Conservation (phyloP, 495 filamentous ascomycete genomes). For the Talaromyces proteolyticus region DNA sequence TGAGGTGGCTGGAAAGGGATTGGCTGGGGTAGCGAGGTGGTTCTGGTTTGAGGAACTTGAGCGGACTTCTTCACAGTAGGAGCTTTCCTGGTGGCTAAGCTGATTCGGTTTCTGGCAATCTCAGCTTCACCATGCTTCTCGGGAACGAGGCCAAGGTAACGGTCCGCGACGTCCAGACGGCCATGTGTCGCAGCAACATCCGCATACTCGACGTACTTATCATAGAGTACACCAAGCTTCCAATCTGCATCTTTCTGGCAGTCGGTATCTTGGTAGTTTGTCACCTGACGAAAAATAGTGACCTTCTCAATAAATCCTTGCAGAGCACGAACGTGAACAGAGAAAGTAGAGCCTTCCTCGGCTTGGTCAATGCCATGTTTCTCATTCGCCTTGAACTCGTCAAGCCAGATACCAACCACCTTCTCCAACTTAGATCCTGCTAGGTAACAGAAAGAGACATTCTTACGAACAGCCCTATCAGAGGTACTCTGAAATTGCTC, state of each 20-base stretch:
- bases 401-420: constrained; percentile 88
- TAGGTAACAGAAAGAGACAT: constrained; percentile 93
- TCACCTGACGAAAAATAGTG: constrained; percentile 90
- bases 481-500: constrained; percentile 51
- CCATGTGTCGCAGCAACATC: constrained; percentile 91
- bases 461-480: constrained; percentile 60
- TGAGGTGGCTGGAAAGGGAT: constrained; percentile 31
- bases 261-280: constrained; percentile 82
- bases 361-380: constrained; percentile 62
- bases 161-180: constrained; percentile 77
- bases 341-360: constrained; percentile 73
- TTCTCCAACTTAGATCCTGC: constrained; percentile 96
- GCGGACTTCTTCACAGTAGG: constrained; percentile 17
- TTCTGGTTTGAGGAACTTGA: constrained; percentile 21
- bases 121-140: constrained; percentile 82
- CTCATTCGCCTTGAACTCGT: constrained; percentile 78
- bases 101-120: constrained; percentile 78
- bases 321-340: constrained; percentile 80
- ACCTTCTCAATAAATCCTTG: constrained; percentile 98
- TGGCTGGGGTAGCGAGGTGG: constrained; percentile 18
- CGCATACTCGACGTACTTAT: constrained; percentile 95
- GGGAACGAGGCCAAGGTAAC: constrained; percentile 86
- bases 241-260: constrained; percentile 63
- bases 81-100: constrained; percentile 72
- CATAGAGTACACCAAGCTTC: constrained; percentile 85